phyloP scores from a whole-genome alignment of 371 early-diverging fungal species.

The Saksenaea vasiformis region DNA sequence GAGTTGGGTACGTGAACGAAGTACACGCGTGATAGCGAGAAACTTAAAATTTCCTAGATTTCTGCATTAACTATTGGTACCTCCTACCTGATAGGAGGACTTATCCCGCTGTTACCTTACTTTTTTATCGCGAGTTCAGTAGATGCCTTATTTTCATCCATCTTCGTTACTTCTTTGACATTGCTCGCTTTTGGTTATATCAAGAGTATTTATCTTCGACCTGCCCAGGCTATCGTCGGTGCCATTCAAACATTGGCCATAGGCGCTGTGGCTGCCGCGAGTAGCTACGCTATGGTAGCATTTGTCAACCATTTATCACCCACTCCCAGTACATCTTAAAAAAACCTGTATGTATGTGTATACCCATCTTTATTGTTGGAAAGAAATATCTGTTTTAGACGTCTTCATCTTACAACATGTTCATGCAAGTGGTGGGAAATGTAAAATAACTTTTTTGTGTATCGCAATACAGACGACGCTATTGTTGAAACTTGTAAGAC shows the following conservation, averaged over 20 bases:
- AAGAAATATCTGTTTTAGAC: background rate
- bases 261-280: constrained; percentile 69
- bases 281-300: constrained; percentile 51
- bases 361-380: background rate
- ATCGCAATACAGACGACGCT: background rate
- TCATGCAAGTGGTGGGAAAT: background rate
- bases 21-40: background rate
- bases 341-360: background rate
- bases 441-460: background rate
- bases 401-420: background rate
- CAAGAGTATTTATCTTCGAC: constrained; percentile 60
- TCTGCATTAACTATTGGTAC: constrained; percentile 70
- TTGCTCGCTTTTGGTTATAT: constrained; percentile 67
- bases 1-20: constrained; percentile 55
- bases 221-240: constrained; percentile 45
- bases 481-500: background rate
- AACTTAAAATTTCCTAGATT: constrained; percentile 34
- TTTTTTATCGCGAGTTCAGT: constrained; percentile 45
- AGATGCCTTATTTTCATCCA: constrained; percentile 54
- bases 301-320: constrained; percentile 19
- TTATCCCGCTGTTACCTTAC: constrained; percentile 73
- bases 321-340: background rate
- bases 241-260: constrained; percentile 63
- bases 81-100: constrained; percentile 71
- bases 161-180: constrained; percentile 56